Percentiles rank a stretch among this genome's conserved stretches.
Conservation (phyloP, 2,329 filamentous ascomycete species). For the Verticillium dahliae region DNA sequence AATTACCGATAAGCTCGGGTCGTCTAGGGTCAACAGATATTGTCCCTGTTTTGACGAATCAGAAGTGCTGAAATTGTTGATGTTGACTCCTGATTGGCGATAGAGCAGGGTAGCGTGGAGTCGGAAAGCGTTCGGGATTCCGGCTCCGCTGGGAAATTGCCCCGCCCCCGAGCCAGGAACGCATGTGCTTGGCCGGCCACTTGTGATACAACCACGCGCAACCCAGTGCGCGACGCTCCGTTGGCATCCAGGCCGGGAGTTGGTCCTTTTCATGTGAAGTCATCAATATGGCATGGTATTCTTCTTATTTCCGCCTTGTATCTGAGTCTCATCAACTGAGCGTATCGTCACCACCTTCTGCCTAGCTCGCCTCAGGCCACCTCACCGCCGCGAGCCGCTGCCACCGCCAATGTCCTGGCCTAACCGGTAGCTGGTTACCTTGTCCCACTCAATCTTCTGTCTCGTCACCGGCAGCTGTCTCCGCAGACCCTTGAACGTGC, state of each 20-base stretch:
- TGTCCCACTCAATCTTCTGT: conserved; percentile 99
- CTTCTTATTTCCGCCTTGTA: neutral
- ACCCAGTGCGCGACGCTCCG: no score
- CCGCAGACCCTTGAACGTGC: conserved; percentile 87
- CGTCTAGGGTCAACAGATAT: neutral
- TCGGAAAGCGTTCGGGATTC: neutral
- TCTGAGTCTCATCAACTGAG: neutral
- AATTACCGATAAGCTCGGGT: neutral
- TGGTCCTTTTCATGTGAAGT: neutral
- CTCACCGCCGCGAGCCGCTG: conserved; percentile 50
- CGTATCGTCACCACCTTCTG: neutral
- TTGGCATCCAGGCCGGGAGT: neutral
- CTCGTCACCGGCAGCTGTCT: conserved; percentile 92
- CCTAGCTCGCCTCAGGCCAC: neutral
- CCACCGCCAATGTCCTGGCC: conserved; percentile 74
- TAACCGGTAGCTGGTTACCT: conserved; percentile 85
- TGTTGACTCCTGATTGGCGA: neutral
- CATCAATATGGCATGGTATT: neutral
- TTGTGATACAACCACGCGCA: no score
- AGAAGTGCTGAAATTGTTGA: conserved; percentile 7
- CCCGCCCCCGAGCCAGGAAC: neutral
- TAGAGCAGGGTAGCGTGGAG: neutral
- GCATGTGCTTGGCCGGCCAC: neutral
- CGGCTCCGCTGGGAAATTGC: neutral
- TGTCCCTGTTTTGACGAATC: conserved; percentile 1